These are phyloP conservation scores for Apophysomyces trapeziformis DNA, from an alignment of 371 early-diverging fungal species.

Conservation along the genomic window DNA sequence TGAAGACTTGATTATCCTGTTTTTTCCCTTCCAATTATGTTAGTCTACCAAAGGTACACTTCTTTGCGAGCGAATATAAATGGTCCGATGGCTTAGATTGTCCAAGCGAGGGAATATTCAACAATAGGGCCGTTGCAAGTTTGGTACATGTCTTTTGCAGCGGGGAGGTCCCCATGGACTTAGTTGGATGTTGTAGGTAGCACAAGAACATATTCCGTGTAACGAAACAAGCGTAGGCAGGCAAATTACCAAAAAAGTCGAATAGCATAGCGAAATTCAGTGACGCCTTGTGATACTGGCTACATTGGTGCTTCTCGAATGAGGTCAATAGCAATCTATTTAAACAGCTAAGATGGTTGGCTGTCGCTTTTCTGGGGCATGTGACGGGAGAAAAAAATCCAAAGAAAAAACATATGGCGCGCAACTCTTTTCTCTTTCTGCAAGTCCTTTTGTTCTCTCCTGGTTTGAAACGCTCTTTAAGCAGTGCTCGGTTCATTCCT, in stretches of 20 bases:
- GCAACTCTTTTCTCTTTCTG: slow-evolving; percentile 1
- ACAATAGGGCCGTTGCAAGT: no score
- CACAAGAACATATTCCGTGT: neutral
- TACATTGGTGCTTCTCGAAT: neutral
- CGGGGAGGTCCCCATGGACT: no score
- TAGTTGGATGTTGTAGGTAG: neutral
- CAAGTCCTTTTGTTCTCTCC: slow-evolving; percentile 6
- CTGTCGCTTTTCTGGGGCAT: slow-evolving; percentile 4
- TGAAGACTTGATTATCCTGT: no score
- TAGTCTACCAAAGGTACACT: no score
- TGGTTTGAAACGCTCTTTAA: neutral
- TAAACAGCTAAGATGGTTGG: slow-evolving; percentile 5
- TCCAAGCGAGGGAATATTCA: no score
- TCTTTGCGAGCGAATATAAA: no score
- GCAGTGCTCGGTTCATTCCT: neutral
- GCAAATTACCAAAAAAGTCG: neutral
- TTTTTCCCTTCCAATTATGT: no score
- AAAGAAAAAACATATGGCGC: neutral
- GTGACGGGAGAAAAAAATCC: slow-evolving; percentile 1
- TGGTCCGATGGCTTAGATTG: no score
- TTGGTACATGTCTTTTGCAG: no score
- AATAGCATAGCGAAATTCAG: neutral
- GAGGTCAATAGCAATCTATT: neutral
- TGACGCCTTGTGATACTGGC: slow-evolving; percentile 3
- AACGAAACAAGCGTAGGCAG: neutral